Evolutionary conservation across 208 protist species (phyloP), one percentile per base, ranked within the genome.

Genomic region (Leishmania arabica): DNA sequence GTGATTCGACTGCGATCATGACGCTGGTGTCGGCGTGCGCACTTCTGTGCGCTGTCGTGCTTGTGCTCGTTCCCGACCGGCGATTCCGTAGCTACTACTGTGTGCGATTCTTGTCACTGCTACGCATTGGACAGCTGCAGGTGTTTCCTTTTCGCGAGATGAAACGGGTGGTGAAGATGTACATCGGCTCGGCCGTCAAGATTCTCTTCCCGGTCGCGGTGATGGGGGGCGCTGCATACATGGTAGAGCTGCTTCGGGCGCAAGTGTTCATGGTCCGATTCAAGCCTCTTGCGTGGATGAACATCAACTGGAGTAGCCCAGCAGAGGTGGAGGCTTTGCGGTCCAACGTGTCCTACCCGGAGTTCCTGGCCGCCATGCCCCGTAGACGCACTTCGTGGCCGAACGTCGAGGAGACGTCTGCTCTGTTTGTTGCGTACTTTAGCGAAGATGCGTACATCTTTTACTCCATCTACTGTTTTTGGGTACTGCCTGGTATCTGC

Each of bases 91-190:
- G 62, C 4, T 86, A 84, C 62, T 93, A 93, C 77, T 87, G 84
- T 72, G 56, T 92, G 42, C 85, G 89, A 42, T 96, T 92, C 72
- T 34, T 95, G 0, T 96, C 93, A n/a, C 78, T 95, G 73, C 62
- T 95, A 9, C 90, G 93, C 9, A 51, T 95, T 19, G 86, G 83
- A 3, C 93, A 96, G 80, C 64, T 96, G 4, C 88, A 93, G 82
- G 81, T 93, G 3, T 87, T 88, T 56, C 89, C 87, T 8, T 90
- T 93, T 37, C 68, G 75, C 0, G 60, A 78, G 27, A 80, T 85
- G 27, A 84, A 83, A 17, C 77, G 83, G 24, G 89, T 93, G 58
- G 45, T 91, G n/a, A 85, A 89, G 75, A 81, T 88, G 65, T 94
- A 90, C 75, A 78, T 93, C 13, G 65, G 83, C 27, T 91, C 88